These are phyloP conservation scores for Sutorius eximius DNA, from an alignment of 1,284 basidiomycete genomes.

Conservation along the genomic window DNA sequence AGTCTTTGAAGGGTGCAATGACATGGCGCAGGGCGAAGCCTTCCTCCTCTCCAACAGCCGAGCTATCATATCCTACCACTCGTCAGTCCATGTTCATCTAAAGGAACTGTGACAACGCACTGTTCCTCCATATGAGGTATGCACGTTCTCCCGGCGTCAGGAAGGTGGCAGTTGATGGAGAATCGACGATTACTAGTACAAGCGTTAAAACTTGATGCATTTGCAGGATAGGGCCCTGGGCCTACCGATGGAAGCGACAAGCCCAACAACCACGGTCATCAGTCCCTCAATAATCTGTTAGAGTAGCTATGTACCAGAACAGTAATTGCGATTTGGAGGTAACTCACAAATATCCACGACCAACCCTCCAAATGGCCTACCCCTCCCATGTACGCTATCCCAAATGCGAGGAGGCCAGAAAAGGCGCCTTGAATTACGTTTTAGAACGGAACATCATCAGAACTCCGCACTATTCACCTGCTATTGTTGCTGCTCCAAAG, in stretches of 20 bases:
- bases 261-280: constrained; percentile 35
- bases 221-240: not conserved
- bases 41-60: constrained; percentile 66
- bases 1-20: constrained; percentile 55
- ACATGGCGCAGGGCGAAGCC: constrained; percentile 55
- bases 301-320: not conserved
- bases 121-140: constrained; percentile 56
- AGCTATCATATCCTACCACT: constrained; percentile 50
- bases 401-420: constrained; percentile 33
- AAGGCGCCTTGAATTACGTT: constrained; percentile 35
- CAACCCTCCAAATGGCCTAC: constrained; percentile 30
- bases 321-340: not conserved
- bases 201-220: too few relatives aligned
- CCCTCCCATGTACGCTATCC: constrained; percentile 27
- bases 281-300: constrained; percentile 45
- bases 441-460: not conserved
- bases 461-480: constrained; percentile 11
- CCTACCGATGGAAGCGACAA: constrained; percentile 34
- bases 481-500: constrained; percentile 36
- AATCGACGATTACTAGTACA: constrained; percentile 35
- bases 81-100: not conserved
- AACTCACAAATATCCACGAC: constrained; percentile 42
- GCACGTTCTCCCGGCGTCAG: constrained; percentile 46
- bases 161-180: constrained; percentile 46
- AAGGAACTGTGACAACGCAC: constrained; percentile 35